Base-by-base conservation (phyloP, 768 basidiomycete species). In the Boletus barrowsii region DNA sequence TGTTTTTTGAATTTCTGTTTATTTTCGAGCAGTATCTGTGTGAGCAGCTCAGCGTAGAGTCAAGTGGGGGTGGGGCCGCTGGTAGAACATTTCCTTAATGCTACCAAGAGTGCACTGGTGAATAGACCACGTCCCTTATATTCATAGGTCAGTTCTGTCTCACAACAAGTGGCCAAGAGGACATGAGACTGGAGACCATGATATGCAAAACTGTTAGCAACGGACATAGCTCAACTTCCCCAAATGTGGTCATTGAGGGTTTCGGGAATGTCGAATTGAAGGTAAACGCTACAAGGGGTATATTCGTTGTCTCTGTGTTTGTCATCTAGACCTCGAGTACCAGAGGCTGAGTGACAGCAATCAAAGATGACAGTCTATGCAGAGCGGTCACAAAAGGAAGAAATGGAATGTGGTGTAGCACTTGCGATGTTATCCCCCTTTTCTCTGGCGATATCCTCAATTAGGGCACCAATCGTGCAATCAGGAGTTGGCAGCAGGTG, bases 381-480 rank as follows among this genome's bases (percentile, higher is more conserved):
- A 35, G 17, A n/a, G 9, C 42, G 11, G 52, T 54, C 24, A 50
- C 17, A 1, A 47, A n/a, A 51, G 3, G 17, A 24, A 20, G 20
- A 18, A 29, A 46, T 2, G 1, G 15, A 59, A 64, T 3, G 67
- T 67, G n/a, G 4, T 26, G 20, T 39, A 8, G 1, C 45, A 57
- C 77, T 35, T 41, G 76, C 78, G 18, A 79, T 76, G 51, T 79
- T 79, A 56, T 76, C 68, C 5, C 79, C 79, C 50, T 72, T 75
- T 17, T 35, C 42, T 18, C 61, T 62, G 11, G 79, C 72, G 2
- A 80, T 59, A 10, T 68, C 65, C 49, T 72, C 68, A n/a, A 80
- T 57, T 45, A 75, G 57, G 0, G 61, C 57, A 13, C 70, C 71
- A 1, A 80, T 68, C 2, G 76, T 75, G 30, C 75, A 70, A 62